These are phyloP conservation scores for Phytophthora capsici DNA, from an alignment of 352 stramenopile species.

Conservation along the genomic window DNA sequence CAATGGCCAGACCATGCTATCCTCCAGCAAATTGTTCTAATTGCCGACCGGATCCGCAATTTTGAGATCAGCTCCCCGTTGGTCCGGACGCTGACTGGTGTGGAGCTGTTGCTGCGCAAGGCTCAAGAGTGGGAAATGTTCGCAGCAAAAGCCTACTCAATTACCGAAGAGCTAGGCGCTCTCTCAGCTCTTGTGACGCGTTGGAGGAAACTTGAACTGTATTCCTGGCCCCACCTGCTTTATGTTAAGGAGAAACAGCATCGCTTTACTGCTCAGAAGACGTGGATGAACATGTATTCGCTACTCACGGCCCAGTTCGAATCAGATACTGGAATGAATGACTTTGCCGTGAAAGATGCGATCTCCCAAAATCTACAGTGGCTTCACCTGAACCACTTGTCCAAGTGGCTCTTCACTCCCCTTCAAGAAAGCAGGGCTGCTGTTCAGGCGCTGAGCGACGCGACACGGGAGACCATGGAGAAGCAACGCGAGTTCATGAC, in stretches of 20 bases:
- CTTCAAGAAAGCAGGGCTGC: constrained; percentile 26
- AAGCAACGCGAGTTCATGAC: constrained; percentile 75
- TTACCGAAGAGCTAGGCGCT: constrained; percentile 90
- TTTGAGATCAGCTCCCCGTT: constrained; percentile 88
- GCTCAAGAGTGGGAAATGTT: constrained; percentile 99
- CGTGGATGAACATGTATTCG: constrained; percentile 91
- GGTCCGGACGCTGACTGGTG: constrained; percentile 92
- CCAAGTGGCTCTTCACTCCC: constrained; percentile 67
- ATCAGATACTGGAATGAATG: constrained; percentile 39
- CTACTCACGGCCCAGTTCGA: constrained; percentile 84
- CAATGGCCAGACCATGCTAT: constrained; percentile 98
- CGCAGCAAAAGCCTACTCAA: constrained; percentile 91
- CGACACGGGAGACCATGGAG: constrained; percentile 26
- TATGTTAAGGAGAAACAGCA: constrained; percentile 88
- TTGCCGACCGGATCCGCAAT: constrained; percentile 89
- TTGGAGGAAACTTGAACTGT: constrained; percentile 98
- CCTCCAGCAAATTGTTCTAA: constrained; percentile 94
- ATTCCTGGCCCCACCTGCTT: constrained; percentile 97
- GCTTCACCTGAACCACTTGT: constrained; percentile 68
- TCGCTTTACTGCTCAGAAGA: constrained; percentile 76
- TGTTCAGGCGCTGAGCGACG: constrained; percentile 19
- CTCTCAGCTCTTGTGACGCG: constrained; percentile 95
- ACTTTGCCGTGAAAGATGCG: constrained; percentile 7
- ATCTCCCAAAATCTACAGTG: constrained; percentile 53
- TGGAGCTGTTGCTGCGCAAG: constrained; percentile 96